Evolutionary conservation across 2,329 filamentous ascomycete species (phyloP), one percentile per base, ranked within the genome.

Genomic region (Arthrobotrys megalospora): DNA sequence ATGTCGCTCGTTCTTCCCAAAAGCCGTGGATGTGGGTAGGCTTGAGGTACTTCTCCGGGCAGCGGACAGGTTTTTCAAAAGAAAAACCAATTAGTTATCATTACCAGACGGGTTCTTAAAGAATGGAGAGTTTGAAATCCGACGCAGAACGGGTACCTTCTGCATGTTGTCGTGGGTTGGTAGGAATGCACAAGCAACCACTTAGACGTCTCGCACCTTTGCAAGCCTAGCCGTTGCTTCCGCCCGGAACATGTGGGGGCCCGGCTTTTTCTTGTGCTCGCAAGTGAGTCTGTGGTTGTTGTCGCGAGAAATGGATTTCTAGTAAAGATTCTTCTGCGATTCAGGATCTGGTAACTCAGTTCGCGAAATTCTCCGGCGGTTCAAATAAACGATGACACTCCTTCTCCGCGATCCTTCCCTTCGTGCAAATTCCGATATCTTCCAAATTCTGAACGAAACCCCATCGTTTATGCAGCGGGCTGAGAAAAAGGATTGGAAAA

Each of bases 221-320:
- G 24, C 5, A 28, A 28, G 24, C 24, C 24, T 28, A 5, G 24
- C 2, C 24, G 11, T 5, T 52, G 24, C 11, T 52, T 32, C 11
- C 21, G 24, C 8, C 47, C 21, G 4, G 14, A 10, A 1, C 47
- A 14, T 14, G 1, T 28, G 19, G n/a, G n/a, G 41, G 6, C 12
- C 21, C 55, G 72, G 70, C 50, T 66, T 77, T 70, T 53, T 77
- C 66, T 77, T 77, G 72, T 70, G 72, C 72, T 77, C 72, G 72
- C 72, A 77, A 64, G 65, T 66, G 14, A 34, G 43, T 34, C 14
- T 48, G 58, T n/a, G 50, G 11, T 32, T 24, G 3, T 16, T 4
- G 12, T 36, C 1, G 6, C 19, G 3, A 8, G 16, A 14, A 21
- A 53, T 3, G 19, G 19, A 52, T 52, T 28, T 52, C 10, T 10